Base-by-base conservation (phyloP, 2,329 filamentous ascomycete species). In the Epichloe glyceriae region DNA sequence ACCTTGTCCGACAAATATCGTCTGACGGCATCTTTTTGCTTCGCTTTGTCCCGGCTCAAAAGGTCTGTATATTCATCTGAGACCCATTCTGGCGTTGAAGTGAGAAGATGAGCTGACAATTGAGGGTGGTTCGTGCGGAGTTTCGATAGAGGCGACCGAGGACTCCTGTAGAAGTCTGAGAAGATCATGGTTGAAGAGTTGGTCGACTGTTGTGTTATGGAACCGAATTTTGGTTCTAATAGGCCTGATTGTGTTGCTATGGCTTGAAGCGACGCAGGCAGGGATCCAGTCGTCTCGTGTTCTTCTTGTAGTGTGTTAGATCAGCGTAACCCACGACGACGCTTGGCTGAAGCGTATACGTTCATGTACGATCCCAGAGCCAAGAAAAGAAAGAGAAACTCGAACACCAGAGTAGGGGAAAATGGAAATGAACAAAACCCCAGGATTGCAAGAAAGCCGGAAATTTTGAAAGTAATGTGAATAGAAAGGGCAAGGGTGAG, bases 11-110 rank as follows among this genome's bases (percentile, higher is more conserved):
- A 64, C 1, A 85, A 65, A 56, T 75, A 77, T 47, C 69, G 73
- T 58, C 70, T 77, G 37, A 84, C 74, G 12, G 80, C 80, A 40
- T 80, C 77, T 60, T 83, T 83, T 57, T 82, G 78, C 65, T 75
- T 80, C 26, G 64, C 54, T 62, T 82, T 83, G 61, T 84, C 80
- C 59, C 71, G 75, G 61, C 76, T 82, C 47, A 80, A 64, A 5
- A 84, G 70, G 59, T 83, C 80, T 19, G 76, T 72, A 54, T 83
- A 76, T 58, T 80, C 76, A 58, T 80, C 70, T 42, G 67, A 61
- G n/a, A 60, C 58, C 67, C 67, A 70, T 43, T 63, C 63, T 50
- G 60, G 62, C 54, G 60, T 56, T 51, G 53, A 49, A 50, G 59
- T 53, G 54, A 62, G 54, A 57, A 62, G 57, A 58, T 61, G 55